Conservation (phyloP, 345 rosid genomes). For the Euphorbia peplus region DNA sequence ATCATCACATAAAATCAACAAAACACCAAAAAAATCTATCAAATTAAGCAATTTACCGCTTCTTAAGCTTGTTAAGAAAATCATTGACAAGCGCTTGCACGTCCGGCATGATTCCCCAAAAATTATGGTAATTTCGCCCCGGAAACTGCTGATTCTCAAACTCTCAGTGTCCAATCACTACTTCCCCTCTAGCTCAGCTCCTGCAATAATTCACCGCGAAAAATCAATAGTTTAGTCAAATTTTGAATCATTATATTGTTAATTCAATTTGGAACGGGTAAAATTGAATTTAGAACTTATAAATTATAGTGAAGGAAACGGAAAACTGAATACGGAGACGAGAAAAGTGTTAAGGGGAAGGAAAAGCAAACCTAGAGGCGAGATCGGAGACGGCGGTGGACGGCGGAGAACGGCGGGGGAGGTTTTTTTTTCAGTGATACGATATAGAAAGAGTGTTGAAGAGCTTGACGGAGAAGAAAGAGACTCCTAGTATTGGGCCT, state of each 20-base stretch:
- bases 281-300: neutral
- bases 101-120: slow-evolving; percentile 65
- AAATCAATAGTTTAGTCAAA: too few relatives aligned
- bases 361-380: slow-evolving; percentile 3
- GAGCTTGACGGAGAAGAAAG: slow-evolving; percentile 1
- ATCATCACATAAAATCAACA: neutral
- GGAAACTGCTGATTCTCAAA: neutral
- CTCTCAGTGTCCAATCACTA: neutral
- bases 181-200: too few relatives aligned
- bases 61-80: slow-evolving; percentile 76
- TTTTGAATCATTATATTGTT: too few relatives aligned
- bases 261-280: too few relatives aligned
- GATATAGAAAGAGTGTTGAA: neutral
- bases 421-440: neutral
- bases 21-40: neutral
- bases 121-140: neutral
- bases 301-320: neutral
- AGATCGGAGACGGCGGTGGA: slow-evolving; percentile 7
- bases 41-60: slow-evolving; percentile 49
- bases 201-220: too few relatives aligned
- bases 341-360: neutral
- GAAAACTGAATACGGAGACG: too few relatives aligned
- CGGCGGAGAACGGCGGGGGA: neutral
- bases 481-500: too few relatives aligned
- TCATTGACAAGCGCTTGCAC: slow-evolving; percentile 69